Conservation (phyloP, 225 moss, liverwort and hornwort species). For the Thuidium tamariscinum region DNA sequence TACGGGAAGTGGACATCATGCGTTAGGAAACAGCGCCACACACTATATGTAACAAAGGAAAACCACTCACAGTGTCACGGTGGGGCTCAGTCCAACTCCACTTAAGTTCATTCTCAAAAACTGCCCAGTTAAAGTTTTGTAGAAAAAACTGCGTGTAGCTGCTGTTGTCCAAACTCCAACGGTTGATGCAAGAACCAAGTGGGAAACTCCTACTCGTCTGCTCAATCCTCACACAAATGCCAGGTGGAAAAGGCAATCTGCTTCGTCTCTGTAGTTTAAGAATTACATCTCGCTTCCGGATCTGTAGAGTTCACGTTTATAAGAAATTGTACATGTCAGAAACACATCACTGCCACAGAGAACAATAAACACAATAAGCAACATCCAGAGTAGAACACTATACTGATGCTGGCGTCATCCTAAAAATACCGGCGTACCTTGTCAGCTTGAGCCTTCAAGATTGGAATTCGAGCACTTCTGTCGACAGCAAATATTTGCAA, state of each 20-base stretch:
- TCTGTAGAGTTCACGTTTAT: slow-evolving; percentile 20
- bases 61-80: slow-evolving; percentile 10
- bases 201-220: slow-evolving; percentile 75
- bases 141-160: slow-evolving; percentile 67
- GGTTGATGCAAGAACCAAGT: slow-evolving; percentile 73
- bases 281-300: slow-evolving; percentile 72
- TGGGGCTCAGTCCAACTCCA: slow-evolving; percentile 84
- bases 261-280: slow-evolving; percentile 28
- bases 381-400: background rate
- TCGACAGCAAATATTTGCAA: slow-evolving; percentile 85
- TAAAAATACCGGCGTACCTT: slow-evolving; percentile 28
- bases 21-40: background rate
- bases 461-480: slow-evolving; percentile 49
- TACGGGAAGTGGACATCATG: background rate
- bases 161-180: slow-evolving; percentile 54
- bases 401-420: background rate
- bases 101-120: slow-evolving; percentile 93
- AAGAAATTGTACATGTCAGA: background rate
- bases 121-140: slow-evolving; percentile 87
- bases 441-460: slow-evolving; percentile 51
- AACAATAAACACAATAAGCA: background rate
- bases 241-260: slow-evolving; percentile 32
- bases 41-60: background rate
- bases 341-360: background rate
- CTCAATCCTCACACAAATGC: slow-evolving; percentile 42